A percentile compares a stretch with the other conserved stretches of the same genome.
phyloP scores from a whole-genome alignment of 345 rosid species.

The Ceriops tagal region DNA sequence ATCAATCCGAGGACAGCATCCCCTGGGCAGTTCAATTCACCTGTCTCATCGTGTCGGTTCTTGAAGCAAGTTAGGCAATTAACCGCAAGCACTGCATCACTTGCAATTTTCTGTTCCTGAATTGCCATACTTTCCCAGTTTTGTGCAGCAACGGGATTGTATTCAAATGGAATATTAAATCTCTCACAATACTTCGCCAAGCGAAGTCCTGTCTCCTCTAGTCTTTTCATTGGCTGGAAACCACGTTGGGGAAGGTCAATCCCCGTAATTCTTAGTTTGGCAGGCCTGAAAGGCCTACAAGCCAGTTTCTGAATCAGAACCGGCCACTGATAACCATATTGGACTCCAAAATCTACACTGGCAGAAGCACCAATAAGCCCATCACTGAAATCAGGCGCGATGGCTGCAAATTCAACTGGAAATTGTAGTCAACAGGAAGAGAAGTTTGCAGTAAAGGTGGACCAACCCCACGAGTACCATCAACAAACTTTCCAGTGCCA shows the following conservation, averaged over 20 bases:
- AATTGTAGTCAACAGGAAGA: constrained; percentile 10
- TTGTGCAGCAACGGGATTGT: constrained; percentile 72
- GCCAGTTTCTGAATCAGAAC: constrained; percentile 67
- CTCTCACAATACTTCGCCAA: constrained; percentile 76
- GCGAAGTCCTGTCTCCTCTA: constrained; percentile 86
- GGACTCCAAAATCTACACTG: constrained; percentile 76
- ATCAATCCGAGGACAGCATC: constrained; percentile 56
- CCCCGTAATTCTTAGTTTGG: constrained; percentile 82
- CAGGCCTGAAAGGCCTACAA: constrained; percentile 34
- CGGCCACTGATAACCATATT: constrained; percentile 96
- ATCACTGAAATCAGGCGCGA: constrained; percentile 5
- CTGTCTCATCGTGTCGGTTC: constrained; percentile 76
- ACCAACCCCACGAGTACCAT: constrained; percentile 2
- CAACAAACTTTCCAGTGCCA: constrained; percentile 3
- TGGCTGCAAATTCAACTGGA: constrained; percentile 14
- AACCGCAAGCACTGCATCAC: constrained; percentile 54
- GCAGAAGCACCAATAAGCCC: constrained; percentile 31
- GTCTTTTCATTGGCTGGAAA: constrained; percentile 80
- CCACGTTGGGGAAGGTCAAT: constrained; percentile 95
- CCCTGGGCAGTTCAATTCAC: constrained; percentile 58
- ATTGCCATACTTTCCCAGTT: constrained; percentile 71
- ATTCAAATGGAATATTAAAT: constrained; percentile 76
- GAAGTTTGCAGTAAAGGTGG: constrained; percentile 7
- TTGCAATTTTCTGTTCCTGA: constrained; percentile 70
- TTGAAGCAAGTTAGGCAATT: constrained; percentile 67